phyloP scores from a whole-genome alignment of 306 rosid species.

The Lathyrus tuberosus region DNA sequence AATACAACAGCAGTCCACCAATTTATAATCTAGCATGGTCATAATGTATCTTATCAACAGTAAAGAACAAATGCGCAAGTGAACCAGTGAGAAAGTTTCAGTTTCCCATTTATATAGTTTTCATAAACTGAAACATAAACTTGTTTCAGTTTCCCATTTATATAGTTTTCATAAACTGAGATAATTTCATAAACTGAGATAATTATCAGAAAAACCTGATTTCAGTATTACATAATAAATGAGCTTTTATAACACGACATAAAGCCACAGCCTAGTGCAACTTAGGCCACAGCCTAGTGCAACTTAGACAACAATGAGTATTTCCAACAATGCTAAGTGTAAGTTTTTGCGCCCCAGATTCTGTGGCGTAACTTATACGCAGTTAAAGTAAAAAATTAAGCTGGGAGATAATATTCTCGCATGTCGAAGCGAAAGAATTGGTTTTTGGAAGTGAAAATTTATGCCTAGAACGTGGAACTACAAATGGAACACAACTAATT shows the following conservation, averaged over 20 bases:
- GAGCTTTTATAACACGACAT: constrained; percentile 3
- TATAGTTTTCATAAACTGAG: constrained; percentile 17
- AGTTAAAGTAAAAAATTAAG: constrained; percentile 3
- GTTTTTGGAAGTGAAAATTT: constrained; percentile 17
- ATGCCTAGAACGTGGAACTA: constrained; percentile 24
- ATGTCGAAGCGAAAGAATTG: constrained; percentile 37
- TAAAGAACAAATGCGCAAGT: not conserved
- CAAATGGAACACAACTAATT: constrained; percentile 26
- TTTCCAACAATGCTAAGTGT: not conserved
- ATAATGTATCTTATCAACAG: not conserved
- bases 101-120: too few species aligned
- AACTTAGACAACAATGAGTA: not conserved
- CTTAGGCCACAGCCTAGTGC: not conserved
- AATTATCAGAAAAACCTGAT: not conserved
- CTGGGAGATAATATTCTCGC: constrained; percentile 24
- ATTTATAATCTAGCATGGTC: not conserved
- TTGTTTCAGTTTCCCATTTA: constrained; percentile 4
- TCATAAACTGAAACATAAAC: too few species aligned
- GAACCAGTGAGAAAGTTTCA: not conserved
- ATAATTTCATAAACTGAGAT: too few species aligned
- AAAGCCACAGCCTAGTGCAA: constrained; percentile 15
- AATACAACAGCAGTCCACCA: constrained; percentile 13
- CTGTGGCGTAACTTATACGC: not conserved
- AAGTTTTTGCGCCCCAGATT: not conserved
- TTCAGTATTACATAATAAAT: not conserved